A percentile compares a stretch with the other conserved stretches of the same genome.
Conservation (phyloP, 805 yeast species). For the Nakazawaea peltata region DNA sequence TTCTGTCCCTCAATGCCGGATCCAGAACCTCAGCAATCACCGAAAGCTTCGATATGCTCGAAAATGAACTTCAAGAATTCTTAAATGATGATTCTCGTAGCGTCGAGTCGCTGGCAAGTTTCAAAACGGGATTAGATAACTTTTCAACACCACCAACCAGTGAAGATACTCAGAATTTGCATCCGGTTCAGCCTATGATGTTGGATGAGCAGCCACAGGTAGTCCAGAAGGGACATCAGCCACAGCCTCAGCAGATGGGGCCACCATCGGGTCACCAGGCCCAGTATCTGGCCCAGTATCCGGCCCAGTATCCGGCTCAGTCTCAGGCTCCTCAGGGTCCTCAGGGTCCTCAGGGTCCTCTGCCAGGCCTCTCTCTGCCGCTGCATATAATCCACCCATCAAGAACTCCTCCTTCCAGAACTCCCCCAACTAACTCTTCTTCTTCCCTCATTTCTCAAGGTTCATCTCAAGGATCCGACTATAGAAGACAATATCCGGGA, state of each 20-base stretch:
- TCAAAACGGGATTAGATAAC: constrained; percentile 1
- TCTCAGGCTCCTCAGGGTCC: neutral
- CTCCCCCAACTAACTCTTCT: neutral
- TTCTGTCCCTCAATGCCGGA: no score
- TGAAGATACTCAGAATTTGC: neutral
- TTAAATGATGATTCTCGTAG: constrained; percentile 3
- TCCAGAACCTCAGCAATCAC: constrained; percentile 8
- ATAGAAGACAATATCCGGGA: no score
- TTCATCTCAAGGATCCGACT: neutral
- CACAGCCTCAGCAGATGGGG: neutral
- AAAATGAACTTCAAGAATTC: constrained; percentile 10
- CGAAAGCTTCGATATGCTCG: constrained; percentile 8
- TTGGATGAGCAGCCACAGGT: neutral
- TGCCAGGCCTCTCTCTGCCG: neutral
- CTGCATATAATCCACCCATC: no score
- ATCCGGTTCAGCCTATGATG: neutral
- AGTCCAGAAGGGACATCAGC: neutral
- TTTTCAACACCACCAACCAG: constrained; percentile 1
- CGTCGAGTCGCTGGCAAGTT: constrained; percentile 1
- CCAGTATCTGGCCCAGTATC: neutral
- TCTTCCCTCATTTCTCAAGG: neutral
- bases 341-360: neutral
- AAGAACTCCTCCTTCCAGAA: no score
- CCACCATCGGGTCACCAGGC: neutral
- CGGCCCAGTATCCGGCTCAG: neutral